These are phyloP conservation scores for Vaccinium vitisidaea DNA, from an alignment of 148 eudicot genomes.

Conservation along the genomic window DNA sequence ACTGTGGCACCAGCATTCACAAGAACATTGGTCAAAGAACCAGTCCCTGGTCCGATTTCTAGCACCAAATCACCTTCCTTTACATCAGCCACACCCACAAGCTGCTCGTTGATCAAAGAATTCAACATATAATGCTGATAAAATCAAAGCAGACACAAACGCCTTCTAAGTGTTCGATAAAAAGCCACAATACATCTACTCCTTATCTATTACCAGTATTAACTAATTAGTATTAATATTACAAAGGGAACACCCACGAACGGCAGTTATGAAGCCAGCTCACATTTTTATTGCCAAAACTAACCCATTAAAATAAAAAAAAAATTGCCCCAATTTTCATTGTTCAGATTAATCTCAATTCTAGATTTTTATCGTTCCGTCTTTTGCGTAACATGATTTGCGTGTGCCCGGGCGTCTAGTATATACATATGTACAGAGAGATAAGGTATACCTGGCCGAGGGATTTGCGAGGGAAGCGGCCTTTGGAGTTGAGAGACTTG, in stretches of 20 bases:
- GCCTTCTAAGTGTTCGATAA: conserved; percentile 37
- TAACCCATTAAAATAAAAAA: too few relatives aligned
- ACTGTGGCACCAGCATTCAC: conserved; percentile 35
- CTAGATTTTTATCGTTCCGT: too few relatives aligned
- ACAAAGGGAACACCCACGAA: too few relatives aligned
- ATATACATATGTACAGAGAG: not conserved
- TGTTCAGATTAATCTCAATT: too few relatives aligned
- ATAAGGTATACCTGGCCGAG: conserved; percentile 70
- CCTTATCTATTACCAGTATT: not conserved
- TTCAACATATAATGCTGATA: conserved; percentile 95
- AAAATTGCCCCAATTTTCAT: too few relatives aligned
- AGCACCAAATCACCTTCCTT: conserved; percentile 85
- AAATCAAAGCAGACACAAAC: conserved; percentile 17
- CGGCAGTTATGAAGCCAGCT: too few relatives aligned
- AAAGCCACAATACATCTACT: conserved; percentile 5
- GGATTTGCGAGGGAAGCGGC: conserved; percentile 81
- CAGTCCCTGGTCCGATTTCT: conserved; percentile 97
- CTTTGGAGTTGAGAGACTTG: conserved; percentile 84
- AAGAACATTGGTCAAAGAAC: conserved; percentile 79
- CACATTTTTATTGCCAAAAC: too few relatives aligned
- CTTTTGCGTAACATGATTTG: too few relatives aligned
- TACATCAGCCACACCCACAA: conserved; percentile 63
- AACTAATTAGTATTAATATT: too few relatives aligned
- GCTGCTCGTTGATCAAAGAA: conserved; percentile 64
- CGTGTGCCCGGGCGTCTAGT: not conserved